These are phyloP conservation scores for Hortaea werneckii DNA, from an alignment of 2,329 filamentous ascomycete genomes.

Conservation along the genomic window DNA sequence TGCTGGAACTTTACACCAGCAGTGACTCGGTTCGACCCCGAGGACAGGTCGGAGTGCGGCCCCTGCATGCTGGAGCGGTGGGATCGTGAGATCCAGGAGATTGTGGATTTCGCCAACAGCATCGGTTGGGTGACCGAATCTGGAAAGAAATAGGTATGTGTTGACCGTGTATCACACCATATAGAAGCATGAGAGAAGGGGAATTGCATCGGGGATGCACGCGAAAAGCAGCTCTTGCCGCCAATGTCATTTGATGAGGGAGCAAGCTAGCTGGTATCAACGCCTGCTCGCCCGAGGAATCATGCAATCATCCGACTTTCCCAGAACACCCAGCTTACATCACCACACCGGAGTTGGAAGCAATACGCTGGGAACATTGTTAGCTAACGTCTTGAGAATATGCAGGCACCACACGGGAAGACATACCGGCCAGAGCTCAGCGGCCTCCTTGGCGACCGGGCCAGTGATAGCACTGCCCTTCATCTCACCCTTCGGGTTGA, in stretches of 20 bases:
- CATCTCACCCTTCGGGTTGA: constrained; percentile 99
- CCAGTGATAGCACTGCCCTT: constrained; percentile 99
- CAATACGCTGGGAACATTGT: constrained; percentile 67
- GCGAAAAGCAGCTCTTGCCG: not conserved
- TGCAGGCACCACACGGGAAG: not conserved
- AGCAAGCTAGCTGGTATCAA: not conserved
- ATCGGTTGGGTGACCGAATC: no score
- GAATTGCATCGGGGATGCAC: not conserved
- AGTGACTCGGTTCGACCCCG: no score
- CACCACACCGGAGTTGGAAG: constrained; percentile 98
- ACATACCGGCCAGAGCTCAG: constrained; percentile 96
- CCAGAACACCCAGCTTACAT: constrained; percentile 53
- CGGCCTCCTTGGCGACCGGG: constrained; percentile 98
- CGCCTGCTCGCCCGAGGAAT: not conserved
- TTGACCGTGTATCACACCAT: no score
- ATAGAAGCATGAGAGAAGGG: no score
- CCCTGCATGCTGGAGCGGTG: no score
- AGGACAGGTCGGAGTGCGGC: no score
- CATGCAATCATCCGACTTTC: not conserved
- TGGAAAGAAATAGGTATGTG: no score
- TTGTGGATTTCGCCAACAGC: no score
- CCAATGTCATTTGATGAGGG: not conserved
- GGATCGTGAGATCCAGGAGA: no score
- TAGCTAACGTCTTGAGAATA: constrained; percentile 2
- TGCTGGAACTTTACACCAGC: no score